Base-by-base conservation (phyloP, 176 grass and related monocot genomes). In the Puccinellia tenuiflora region DNA sequence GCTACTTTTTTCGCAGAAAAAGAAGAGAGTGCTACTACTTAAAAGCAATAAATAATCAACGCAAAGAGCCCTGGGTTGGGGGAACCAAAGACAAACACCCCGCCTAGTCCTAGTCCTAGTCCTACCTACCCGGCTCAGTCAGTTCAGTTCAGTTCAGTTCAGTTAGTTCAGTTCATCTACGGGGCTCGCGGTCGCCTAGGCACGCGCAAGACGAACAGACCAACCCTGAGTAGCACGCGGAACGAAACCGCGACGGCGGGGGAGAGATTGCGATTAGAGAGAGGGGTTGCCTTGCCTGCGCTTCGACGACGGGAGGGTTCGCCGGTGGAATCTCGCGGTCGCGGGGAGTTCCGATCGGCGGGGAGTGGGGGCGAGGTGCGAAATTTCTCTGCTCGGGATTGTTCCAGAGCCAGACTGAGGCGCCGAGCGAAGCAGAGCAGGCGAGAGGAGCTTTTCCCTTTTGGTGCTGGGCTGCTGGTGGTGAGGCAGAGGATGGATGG, bases 401-500 rank as follows among this genome's bases (percentile, higher is more conserved):
- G 35, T 6, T 38, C 35, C 0, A n/a, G 5, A 38, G 33, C 2
- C 33, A 2, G 33, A 38, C 35, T 38, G 4, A 5, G 35, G 35
- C 35, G n/a, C n/a, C n/a, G 35, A 38, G 9, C 40, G 40, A 42
- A 11, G 40, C 40, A 42, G 13, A 45, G 43, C 13, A 14, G 43
- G 43, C n/a, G 71, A 66, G 40, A 21, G 69, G 74, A 0, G 55
- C 56, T 75, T 85, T 86, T 75, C 48, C 68, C 17, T 70, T 31
- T 73, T 21, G 60, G 61, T 68, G 42, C 10, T 39, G 68, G 15
- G 18, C 6, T 15, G 43, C 1, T 15, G 43, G 13, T 14, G 33
- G 33, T 22, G 37, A 9, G 77, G 78, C 33, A 68, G 64, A 34
- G 40, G 46, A 28, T 63, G n/a, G n/a, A n/a, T 14, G 50, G 13